Evolutionary conservation across 2,329 filamentous ascomycete species (phyloP), one percentile per base, ranked within the genome.

Genomic region (Meredithiella fracta): DNA sequence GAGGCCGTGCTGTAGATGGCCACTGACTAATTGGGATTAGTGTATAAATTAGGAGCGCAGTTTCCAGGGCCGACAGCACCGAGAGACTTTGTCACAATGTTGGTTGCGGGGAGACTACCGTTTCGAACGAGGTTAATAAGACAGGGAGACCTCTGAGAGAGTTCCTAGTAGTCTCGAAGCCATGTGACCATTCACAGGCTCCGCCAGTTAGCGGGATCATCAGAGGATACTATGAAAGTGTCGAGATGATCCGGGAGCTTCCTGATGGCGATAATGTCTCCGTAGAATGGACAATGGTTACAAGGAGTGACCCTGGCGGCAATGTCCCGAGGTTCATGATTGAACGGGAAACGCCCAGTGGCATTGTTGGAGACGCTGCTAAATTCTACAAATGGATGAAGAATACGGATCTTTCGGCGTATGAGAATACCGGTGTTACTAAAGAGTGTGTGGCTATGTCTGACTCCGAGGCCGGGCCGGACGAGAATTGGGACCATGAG

Each of bases 241-340:
- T 96, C 15, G 91, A 97, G 68, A 75, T 95, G 61, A 90, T 96
- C 57, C 76, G 90, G 52, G 53, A 97, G 67, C 77, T 96, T n/a
- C 34, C 31, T 22, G 51, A 37, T 8, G 51, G 40, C 7, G 51
- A 44, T 8, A 20, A 23, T 17, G 14, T 57, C 3, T 29, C 37
- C 3, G 66, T 95, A 1, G 89, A 95, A 67, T 95, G 89, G 89
- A 78, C 92, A 59, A 95, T 95, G 89, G 80, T 94, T 17, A 94
- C 88, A 1, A 76, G 89, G 51, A 91, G 85, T 65, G 88, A 95
- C 62, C 88, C 89, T 2, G 89, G 89, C 9, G 89, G 89, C 54
- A 91, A 81, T 58, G 89, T 95, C 17, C 89, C 89, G 1, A 78
- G 86, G 14, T 94, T 92, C 69, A 82, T 95, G 76, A 86, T 94